Evolutionary conservation across 2,329 filamentous ascomycete genomes (phyloP).

Genomic region (Colletotrichum cuscutae): DNA sequence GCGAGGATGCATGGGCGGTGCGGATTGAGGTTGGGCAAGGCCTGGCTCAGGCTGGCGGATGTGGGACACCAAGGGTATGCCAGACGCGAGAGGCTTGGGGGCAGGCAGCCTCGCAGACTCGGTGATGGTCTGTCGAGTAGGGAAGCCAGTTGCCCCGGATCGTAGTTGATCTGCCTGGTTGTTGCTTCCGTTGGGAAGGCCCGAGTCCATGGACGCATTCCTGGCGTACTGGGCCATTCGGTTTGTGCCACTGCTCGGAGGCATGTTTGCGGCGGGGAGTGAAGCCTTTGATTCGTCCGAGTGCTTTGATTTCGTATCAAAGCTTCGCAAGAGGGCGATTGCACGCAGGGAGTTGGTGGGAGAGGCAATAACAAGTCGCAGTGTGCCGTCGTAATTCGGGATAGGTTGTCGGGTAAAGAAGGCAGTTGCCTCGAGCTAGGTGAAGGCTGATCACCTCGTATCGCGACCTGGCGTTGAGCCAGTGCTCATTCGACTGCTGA

Average conservation of each 20-base stretch:
- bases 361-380: neutral
- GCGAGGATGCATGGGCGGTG: constrained; percentile 37
- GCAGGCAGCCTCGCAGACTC: constrained; percentile 49
- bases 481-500: neutral
- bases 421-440: neutral
- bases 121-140: constrained; percentile 42
- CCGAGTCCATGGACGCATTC: constrained; percentile 24
- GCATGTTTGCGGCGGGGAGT: constrained; percentile 23
- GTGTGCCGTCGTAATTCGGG: neutral
- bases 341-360: neutral
- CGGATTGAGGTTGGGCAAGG: constrained; percentile 32
- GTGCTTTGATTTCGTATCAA: neutral
- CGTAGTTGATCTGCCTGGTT: constrained; percentile 3
- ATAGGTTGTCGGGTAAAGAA: neutral
- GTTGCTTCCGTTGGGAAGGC: neutral
- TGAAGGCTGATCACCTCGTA: neutral
- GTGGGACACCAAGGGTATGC: constrained; percentile 42
- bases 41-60: constrained; percentile 40
- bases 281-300: neutral
- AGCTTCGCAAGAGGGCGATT: neutral
- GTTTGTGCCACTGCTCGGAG: constrained; percentile 23
- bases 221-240: constrained; percentile 34
- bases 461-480: neutral
- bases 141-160: constrained; percentile 1
- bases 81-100: constrained; percentile 40